A percentile compares a stretch with the other conserved stretches of the same genome.
Evolutionary conservation across 2,329 filamentous ascomycete species (phyloP).

Genomic region (Magnaporthiopsis rhizophila): DNA sequence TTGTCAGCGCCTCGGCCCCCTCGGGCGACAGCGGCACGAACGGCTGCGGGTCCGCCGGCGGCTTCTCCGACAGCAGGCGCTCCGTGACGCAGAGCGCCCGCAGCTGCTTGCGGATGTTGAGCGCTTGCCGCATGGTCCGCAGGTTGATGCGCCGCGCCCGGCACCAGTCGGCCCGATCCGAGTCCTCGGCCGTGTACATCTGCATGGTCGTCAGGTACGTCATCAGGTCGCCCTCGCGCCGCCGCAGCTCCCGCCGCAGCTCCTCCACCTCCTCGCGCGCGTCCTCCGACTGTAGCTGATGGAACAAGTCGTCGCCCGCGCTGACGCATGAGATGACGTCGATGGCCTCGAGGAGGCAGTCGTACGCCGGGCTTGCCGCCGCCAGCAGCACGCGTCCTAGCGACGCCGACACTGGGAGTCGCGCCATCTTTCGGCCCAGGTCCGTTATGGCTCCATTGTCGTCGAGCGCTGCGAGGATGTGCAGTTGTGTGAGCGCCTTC

Average conservation of each 20-base stretch:
- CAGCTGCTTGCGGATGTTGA: constrained; percentile 55
- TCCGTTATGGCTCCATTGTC: constrained; percentile 66
- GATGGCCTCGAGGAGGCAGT: constrained; percentile 74
- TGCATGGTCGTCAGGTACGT: constrained; percentile 58
- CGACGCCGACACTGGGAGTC: constrained; percentile 73
- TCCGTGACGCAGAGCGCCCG: constrained; percentile 47
- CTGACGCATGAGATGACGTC: constrained; percentile 68
- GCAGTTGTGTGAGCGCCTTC: constrained; percentile 72
- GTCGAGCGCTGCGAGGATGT: constrained; percentile 68
- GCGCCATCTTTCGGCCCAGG: constrained; percentile 68
- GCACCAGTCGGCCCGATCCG: constrained; percentile 51
- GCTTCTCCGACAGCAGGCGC: constrained; percentile 37
- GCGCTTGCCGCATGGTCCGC: constrained; percentile 54
- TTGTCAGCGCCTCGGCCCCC: constrained; percentile 44
- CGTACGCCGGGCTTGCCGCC: constrained; percentile 59
- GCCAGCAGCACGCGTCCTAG: constrained; percentile 78
- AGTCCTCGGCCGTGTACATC: constrained; percentile 46
- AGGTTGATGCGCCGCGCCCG: constrained; percentile 46
- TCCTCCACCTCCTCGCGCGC: constrained; percentile 44
- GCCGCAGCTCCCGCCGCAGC: constrained; percentile 46
- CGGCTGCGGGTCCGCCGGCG: constrained; percentile 44
- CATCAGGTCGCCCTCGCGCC: constrained; percentile 55
- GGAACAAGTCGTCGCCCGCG: constrained; percentile 54
- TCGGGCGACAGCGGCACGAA: constrained; percentile 48
- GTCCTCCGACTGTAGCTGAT: constrained; percentile 51